Percentiles rank a stretch among this genome's conserved stretches.
Evolutionary conservation across 2,329 filamentous ascomycete species (phyloP).

Genomic region (Grosmannia penicillata): DNA sequence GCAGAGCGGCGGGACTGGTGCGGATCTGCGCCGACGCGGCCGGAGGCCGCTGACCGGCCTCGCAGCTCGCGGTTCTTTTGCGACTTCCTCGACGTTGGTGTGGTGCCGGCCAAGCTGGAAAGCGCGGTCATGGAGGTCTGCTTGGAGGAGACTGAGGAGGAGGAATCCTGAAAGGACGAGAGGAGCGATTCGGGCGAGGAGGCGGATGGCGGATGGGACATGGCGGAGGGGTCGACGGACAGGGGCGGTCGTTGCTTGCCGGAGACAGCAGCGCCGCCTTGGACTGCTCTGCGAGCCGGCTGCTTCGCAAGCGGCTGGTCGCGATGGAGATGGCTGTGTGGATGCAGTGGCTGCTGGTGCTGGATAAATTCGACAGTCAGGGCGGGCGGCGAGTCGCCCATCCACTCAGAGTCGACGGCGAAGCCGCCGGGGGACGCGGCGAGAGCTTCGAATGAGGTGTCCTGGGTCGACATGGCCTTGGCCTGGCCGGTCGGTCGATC

Average conservation of each 20-base stretch:
- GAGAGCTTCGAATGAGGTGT: constrained; percentile 11
- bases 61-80: constrained; percentile 7
- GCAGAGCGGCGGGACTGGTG: neutral
- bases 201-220: constrained; percentile 5
- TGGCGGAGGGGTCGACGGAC: constrained; percentile 5
- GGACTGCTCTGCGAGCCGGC: neutral
- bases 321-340: constrained; percentile 7
- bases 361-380: constrained; percentile 12
- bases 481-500: neutral
- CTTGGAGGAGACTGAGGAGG: constrained; percentile 28
- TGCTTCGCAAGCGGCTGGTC: constrained; percentile 2
- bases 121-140: constrained; percentile 10
- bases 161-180: constrained; percentile 28
- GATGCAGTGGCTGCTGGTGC: too few species aligned
- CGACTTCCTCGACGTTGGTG: too few species aligned
- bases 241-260: constrained; percentile 3
- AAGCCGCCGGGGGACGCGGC: constrained; percentile 11
- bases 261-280: neutral
- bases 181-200: constrained; percentile 13
- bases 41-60: too few species aligned
- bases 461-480: constrained; percentile 9
- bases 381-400: constrained; percentile 12
- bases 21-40: too few species aligned
- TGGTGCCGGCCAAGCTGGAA: constrained; percentile 23
- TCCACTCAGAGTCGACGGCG: constrained; percentile 12